Base-by-base conservation (phyloP, 2,329 filamentous ascomycete genomes). In the Fusarium veterinarium region DNA sequence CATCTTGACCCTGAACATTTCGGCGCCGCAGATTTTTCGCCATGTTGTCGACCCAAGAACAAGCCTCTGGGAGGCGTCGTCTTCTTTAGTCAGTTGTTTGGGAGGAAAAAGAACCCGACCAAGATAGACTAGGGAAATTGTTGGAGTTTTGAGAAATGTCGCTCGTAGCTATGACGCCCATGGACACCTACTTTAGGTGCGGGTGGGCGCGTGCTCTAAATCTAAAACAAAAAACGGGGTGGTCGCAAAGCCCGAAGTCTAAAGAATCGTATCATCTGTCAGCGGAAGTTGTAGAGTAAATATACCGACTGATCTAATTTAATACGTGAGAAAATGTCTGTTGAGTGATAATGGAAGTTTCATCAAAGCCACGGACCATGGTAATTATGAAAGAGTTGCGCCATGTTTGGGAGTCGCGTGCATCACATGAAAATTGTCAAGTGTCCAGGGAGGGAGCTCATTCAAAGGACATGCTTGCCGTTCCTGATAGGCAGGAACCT, bases 21-120 rank as follows among this genome's bases (percentile, higher is more conserved):
- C 81, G 80, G 46, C 81, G 80, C 71, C 81, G 80, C 49, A 81
- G 62, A 40, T 76, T 79, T n/a, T 79, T 78, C 46, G 79, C 75
- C 81, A 82, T 82, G 64, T 45, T 74, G 48, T 56, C 9, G 49
- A 53, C 46, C 41, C 44, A 49, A 48, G 48, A 64, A 57, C 63
- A 61, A 59, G 72, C 72, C 76, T 70, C 76, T 38, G 28, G 38
- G 52, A 71, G 75, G 67, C 73, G 46, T 66, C 55, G 64, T 64
- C 42, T 46, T 42, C 17, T 57, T 51, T 60, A 55, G 42, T 66
- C 73, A 65, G 65, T 52, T 48, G 45, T 45, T 65, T 48, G 44
- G 44, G 44, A 28, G 23, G 25, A 28, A 62, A 31, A 56, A 42
- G 49, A 55, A 37, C 49, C 52, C 45, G 52, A 35, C 48, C 35